Base-by-base conservation (phyloP, 2,329 filamentous ascomycete species). In the Trichoderma harzianum region DNA sequence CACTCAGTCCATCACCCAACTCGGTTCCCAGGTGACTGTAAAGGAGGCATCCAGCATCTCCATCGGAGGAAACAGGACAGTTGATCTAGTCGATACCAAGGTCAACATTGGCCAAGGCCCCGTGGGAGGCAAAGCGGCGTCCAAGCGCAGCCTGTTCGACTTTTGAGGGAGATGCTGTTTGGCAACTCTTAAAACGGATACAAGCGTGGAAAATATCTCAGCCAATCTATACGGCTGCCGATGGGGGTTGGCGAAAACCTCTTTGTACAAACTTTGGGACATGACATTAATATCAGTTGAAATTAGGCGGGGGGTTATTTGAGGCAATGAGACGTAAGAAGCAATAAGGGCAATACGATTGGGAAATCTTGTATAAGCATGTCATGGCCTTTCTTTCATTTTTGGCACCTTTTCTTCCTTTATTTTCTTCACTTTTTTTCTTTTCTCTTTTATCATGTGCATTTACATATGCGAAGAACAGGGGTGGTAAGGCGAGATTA, bases 51-150 rank as follows among this genome's bases (percentile, higher is more conserved):
- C 74, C 24, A 84, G 82, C 71, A 72, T 87, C 34, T 80, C 80
- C 7, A 78, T 87, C 34, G 84, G 84, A 10, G 80, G 80, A 43
- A 78, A 81, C 26, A 86, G 84, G 76, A 84, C 82, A 39, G 81
- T 89, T 70, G 84, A 90, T 75, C 77, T 90, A 68, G 81, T 89
- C 21, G 80, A 83, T 70, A 83, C 86, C 28, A 79, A 78, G 24
- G 77, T 88, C 47, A 81, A 85, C 66, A 73, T 83, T 14, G 80
- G 79, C 11, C 75, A 76, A 8, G 77, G 77, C 5, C 71, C 76
- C 3, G 69, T 81, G 43, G 81, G 80, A 61, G 73, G 77, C 26
- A 73, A 73, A 18, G 73, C 73, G 34, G 30, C 32, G 21, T 58
- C 70, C 5, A 78, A 77, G 62, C 76, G 77, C 3, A 61, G 73